phyloP scores from a whole-genome alignment of 257 asterid genomes.

The Ilex asprella region DNA sequence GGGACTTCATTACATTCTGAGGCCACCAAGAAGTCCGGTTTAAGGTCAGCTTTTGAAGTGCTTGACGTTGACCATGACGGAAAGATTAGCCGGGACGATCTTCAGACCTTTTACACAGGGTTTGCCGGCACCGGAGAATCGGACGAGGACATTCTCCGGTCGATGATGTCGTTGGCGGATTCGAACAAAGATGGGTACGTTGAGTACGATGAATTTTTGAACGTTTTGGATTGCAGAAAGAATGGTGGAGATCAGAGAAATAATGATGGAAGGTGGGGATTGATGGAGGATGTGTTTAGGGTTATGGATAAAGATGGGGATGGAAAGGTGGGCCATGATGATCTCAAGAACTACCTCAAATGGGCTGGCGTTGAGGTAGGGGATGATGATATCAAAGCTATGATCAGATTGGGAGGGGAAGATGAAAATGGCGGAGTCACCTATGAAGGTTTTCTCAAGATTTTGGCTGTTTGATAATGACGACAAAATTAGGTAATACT shows the following conservation, averaged over 20 bases:
- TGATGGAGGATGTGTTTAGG: conserved; percentile 73
- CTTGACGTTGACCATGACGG: no score
- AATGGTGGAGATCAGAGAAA: not conserved
- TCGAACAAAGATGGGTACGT: conserved; percentile 58
- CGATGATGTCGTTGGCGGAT: conserved; percentile 74
- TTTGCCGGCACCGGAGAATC: conserved; percentile 8
- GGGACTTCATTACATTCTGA: no score
- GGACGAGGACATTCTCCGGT: conserved; percentile 39
- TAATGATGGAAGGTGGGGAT: conserved; percentile 8
- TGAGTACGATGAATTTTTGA: conserved; percentile 79
- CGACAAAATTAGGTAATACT: no score
- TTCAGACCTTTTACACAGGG: conserved; percentile 38
- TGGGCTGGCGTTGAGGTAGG: conserved; percentile 62
- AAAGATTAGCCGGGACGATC: no score
- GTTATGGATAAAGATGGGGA: conserved; percentile 93
- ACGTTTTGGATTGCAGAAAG: conserved; percentile 34
- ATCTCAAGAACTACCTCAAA: conserved; percentile 47
- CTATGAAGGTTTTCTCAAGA: conserved; percentile 52
- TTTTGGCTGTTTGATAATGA: conserved; percentile 42
- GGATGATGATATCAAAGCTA: conserved; percentile 78
- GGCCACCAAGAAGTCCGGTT: no score
- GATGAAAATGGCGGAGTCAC: conserved; percentile 60
- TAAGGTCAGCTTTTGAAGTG: no score
- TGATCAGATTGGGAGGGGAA: conserved; percentile 69
- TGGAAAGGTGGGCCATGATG: conserved; percentile 70